A percentile compares a stretch with the other conserved stretches of the same genome.
phyloP scores from a whole-genome alignment of 345 rosid species.

The Brassica incana region DNA sequence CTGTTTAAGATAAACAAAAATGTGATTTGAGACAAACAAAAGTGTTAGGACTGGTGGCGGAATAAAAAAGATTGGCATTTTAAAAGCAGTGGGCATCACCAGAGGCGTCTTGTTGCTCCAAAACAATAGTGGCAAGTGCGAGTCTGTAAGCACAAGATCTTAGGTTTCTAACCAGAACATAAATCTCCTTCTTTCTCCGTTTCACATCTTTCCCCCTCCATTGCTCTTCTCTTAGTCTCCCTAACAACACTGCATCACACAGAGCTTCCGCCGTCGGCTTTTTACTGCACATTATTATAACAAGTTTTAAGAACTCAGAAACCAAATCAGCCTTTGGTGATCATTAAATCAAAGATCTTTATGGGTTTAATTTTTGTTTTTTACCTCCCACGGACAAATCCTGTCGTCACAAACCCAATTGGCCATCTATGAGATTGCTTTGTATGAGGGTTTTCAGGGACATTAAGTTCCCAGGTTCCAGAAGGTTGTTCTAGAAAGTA shows the following conservation, averaged over 20 bases:
- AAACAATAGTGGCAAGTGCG: constrained; percentile 65
- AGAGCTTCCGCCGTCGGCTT: constrained; percentile 63
- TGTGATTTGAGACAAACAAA: constrained; percentile 5
- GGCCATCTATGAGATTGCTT: constrained; percentile 62
- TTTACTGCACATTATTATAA: constrained; percentile 51
- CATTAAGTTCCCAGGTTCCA: constrained; percentile 70
- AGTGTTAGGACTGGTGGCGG: background rate
- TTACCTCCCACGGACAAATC: constrained; percentile 81
- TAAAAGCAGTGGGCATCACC: constrained; percentile 53
- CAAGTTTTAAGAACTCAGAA: background rate
- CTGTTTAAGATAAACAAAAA: background rate
- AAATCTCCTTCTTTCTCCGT: constrained; percentile 60
- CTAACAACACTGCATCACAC: constrained; percentile 67
- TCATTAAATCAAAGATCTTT: background rate
- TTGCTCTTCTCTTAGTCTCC: constrained; percentile 66
- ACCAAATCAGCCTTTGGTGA: background rate
- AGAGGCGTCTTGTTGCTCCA: constrained; percentile 56
- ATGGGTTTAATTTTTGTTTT: background rate
- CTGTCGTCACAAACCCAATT: constrained; percentile 82
- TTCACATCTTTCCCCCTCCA: constrained; percentile 57
- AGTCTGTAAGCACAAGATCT: constrained; percentile 85
- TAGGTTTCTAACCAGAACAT: constrained; percentile 72
- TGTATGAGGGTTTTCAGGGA: constrained; percentile 49
- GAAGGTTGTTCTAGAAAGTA: constrained; percentile 59
- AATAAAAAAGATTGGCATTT: background rate